Conservation (phyloP, 2,329 filamentous ascomycete genomes). For the Furcasterigmium furcatum region DNA sequence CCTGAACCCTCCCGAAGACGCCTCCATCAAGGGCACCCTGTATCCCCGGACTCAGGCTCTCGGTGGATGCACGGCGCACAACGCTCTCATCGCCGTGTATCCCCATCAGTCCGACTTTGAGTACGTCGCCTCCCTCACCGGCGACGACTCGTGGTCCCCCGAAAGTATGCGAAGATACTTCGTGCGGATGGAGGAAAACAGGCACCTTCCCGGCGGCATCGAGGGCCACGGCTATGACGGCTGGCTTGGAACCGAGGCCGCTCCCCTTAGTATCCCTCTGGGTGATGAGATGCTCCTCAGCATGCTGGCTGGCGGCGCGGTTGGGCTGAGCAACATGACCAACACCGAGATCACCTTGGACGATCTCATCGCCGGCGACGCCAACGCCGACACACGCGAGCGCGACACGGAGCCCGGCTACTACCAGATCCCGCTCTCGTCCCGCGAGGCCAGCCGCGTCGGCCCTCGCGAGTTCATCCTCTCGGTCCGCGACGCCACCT, state of each 20-base stretch:
- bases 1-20: constrained; percentile 46
- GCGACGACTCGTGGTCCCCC: constrained; percentile 51
- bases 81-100: constrained; percentile 49
- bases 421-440: constrained; percentile 57
- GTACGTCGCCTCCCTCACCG: constrained; percentile 48
- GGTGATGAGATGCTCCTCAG: constrained; percentile 51
- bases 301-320: constrained; percentile 45
- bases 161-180: constrained; percentile 58
- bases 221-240: constrained; percentile 54
- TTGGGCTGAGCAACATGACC: constrained; percentile 38
- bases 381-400: constrained; percentile 39
- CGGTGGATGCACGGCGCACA: constrained; percentile 55
- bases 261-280: constrained; percentile 47
- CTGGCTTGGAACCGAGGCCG: constrained; percentile 50
- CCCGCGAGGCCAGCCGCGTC: constrained; percentile 46
- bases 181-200: constrained; percentile 47
- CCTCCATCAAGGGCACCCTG: constrained; percentile 47
- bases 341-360: constrained; percentile 21
- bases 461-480: constrained; percentile 55
- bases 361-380: constrained; percentile 41
- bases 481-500: constrained; percentile 42
- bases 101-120: constrained; percentile 52
- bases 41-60: constrained; percentile 56
- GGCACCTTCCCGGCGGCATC: constrained; percentile 39
- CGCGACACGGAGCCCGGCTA: constrained; percentile 45